Evolutionary conservation across 768 basidiomycete genomes (phyloP).

Genomic region (Dentipellis fragilis): DNA sequence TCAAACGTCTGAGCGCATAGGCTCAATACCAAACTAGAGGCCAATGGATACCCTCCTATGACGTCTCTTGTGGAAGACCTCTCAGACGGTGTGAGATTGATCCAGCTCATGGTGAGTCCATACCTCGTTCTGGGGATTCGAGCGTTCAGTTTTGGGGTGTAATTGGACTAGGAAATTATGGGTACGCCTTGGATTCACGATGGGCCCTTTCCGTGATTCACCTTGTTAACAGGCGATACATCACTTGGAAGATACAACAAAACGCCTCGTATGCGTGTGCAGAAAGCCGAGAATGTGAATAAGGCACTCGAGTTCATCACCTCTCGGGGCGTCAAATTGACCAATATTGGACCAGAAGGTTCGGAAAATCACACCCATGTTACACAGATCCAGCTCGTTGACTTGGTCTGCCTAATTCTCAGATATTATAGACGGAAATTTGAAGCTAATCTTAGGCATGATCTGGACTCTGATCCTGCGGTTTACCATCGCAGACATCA

Average conservation of each 20-base stretch:
- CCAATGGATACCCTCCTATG: constrained; percentile 80
- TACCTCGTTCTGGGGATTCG: background rate
- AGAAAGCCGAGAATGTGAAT: constrained; percentile 97
- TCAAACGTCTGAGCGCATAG: constrained; percentile 28
- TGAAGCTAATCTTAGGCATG: constrained; percentile 98
- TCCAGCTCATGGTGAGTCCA: constrained; percentile 76
- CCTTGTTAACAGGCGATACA: constrained; percentile 52
- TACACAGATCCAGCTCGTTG: background rate
- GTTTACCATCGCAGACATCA: constrained; percentile 97
- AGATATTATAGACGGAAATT: constrained; percentile 99
- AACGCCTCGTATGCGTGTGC: constrained; percentile 82
- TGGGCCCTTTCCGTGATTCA: background rate
- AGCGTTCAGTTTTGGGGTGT: background rate
- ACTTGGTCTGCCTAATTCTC: background rate
- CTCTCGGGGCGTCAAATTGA: constrained; percentile 87
- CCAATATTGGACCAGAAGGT: constrained; percentile 98
- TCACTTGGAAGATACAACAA: constrained; percentile 94
- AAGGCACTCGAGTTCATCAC: constrained; percentile 94
- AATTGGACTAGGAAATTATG: constrained; percentile 85
- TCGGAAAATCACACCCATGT: constrained; percentile 1
- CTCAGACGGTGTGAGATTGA: constrained; percentile 89
- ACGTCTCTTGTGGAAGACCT: constrained; percentile 82
- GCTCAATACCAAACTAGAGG: constrained; percentile 93
- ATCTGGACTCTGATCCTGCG: constrained; percentile 97
- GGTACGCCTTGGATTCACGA: constrained; percentile 33